Base-by-base conservation (phyloP, 345 rosid species). In the Euphorbia pulcherrima region DNA sequence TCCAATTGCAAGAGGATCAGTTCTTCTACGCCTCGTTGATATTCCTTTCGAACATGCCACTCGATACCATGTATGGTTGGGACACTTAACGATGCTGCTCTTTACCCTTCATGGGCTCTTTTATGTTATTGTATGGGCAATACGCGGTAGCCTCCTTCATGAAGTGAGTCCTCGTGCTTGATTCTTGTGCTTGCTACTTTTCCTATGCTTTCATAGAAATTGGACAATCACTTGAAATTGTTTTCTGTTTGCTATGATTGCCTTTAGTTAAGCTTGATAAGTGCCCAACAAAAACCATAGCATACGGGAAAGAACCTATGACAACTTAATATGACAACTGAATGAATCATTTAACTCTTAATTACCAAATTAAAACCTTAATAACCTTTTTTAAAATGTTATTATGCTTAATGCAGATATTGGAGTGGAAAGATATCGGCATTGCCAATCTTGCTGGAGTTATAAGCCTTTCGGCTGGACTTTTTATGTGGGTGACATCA, bases 31-130 rank as follows among this genome's bases (percentile, higher is more conserved):
- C 37, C 75, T 90, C 28, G 60, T 86, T 30, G 90, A 90, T 68
- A 84, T 93, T 80, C 97, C 97, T 11, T 89, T 93, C 53, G 97
- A 90, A 78, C 97, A 90, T 74, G 98, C 97, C 16, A 86, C 92
- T 21, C 79, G 77, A 78, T 92, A 92, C 72, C 98, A 92, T 74
- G 88, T 90, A 29, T 92, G 98, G 98, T 78, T 93, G 75, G 98
- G 97, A 50, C 89, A 90, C 84, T 80, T 87, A 33, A 87, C 97
- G 44, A 84, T 93, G 96, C 48, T 78, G 46, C 73, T 93, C 58
- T 90, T 90, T 72, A 78, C 96, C 48, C 85, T 92, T 39, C 97
- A 92, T 74, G 98, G 97, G 27, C 74, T 90, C 5, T 82, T 78
- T 72, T 90, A 81, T 69, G 79, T 84, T 13, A 65, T 84, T 62